Conservation (phyloP, 306 rosid species). For the Cucumis cinereus region DNA sequence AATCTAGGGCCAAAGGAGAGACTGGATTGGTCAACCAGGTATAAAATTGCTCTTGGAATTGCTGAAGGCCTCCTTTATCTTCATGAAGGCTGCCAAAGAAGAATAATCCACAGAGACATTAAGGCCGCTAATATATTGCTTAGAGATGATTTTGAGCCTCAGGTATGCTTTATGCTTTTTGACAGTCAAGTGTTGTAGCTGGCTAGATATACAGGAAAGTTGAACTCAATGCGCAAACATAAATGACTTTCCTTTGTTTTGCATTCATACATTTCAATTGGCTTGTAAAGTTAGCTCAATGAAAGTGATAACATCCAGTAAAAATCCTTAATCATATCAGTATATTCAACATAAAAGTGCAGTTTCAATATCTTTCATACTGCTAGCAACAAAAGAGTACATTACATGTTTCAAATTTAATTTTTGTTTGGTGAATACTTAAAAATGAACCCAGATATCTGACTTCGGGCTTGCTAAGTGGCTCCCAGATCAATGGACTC, state of each 20-base stretch:
- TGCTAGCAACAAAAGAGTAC: neutral
- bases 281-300: neutral
- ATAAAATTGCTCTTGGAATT: constrained; percentile 61
- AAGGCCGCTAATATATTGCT: constrained; percentile 92
- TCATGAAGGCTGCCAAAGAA: constrained; percentile 87
- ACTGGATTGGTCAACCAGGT: constrained; percentile 63
- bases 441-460: constrained; percentile 51
- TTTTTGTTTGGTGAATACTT: constrained; percentile 4
- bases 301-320: neutral
- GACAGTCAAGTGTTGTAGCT: constrained; percentile 6
- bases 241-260: neutral
- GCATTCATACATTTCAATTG: neutral
- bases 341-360: neutral
- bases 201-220: neutral
- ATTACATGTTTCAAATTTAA: neutral
- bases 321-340: neutral
- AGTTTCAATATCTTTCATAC: neutral
- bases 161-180: constrained; percentile 37
- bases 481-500: constrained; percentile 98
- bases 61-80: constrained; percentile 88
- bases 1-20: constrained; percentile 67
- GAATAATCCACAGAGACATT: constrained; percentile 92
- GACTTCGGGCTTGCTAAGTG: constrained; percentile 97
- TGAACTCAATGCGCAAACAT: neutral
- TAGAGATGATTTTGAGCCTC: constrained; percentile 85